Percentiles rank a stretch among this genome's conserved stretches.
Conservation (phyloP, 2,329 filamentous ascomycete genomes). For the Mycosphaerelloides madeirae region DNA sequence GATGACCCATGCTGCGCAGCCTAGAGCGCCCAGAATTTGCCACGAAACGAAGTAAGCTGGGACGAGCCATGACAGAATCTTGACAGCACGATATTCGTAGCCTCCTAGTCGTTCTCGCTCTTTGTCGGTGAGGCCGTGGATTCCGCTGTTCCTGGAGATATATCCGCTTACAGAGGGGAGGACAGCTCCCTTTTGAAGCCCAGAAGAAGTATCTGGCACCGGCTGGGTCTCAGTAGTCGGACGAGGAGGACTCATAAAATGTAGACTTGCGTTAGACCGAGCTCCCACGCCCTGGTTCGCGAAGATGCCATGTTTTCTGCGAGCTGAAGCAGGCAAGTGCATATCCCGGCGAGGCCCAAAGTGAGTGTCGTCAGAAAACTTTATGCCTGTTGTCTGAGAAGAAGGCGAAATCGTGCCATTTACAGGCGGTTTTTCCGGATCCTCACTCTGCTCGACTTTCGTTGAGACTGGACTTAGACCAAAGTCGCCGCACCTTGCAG, state of each 20-base stretch:
- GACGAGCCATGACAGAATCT: conserved; percentile 55
- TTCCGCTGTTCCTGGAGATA: conserved; percentile 49
- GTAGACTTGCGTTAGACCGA: conserved; percentile 27
- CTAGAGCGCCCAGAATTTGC: conserved; percentile 56
- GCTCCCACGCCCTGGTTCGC: conserved; percentile 35
- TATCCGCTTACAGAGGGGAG: conserved; percentile 21
- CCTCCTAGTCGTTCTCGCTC: conserved; percentile 58
- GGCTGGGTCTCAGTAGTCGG: not conserved
- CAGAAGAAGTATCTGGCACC: conserved; percentile 5
- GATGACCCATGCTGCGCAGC: conserved; percentile 58
- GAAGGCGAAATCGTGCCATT: not conserved
- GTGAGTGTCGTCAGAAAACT: conserved; percentile 4
- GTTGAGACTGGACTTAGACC: not conserved
- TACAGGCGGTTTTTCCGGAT: not conserved
- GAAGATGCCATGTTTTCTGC: conserved; percentile 1
- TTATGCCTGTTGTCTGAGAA: not conserved
- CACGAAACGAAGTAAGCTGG: conserved; percentile 57
- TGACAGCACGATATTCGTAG: conserved; percentile 60
- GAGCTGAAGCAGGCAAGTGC: not conserved
- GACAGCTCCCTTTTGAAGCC: conserved; percentile 1
- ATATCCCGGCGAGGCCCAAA: conserved; percentile 1
- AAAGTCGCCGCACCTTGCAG: not conserved
- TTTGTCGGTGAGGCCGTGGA: conserved; percentile 49
- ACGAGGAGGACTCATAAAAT: not conserved
- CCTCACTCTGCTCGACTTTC: not conserved